A percentile compares a stretch with the other conserved stretches of the same genome.
Conservation (phyloP, 441 rosid genomes). For the Populus hybrid region DNA sequence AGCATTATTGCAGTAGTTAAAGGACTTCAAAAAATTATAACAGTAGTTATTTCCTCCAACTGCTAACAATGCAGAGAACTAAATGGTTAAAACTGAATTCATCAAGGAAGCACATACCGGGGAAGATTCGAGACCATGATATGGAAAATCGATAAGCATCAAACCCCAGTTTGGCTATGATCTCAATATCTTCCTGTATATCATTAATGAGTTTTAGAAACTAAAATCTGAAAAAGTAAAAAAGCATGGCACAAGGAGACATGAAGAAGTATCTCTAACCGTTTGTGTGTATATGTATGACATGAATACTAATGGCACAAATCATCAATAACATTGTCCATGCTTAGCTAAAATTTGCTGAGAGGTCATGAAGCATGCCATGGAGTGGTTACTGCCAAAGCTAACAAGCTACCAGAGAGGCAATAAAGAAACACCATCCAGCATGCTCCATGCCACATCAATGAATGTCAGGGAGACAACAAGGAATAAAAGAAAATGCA, state of each 20-base stretch:
- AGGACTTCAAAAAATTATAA: neutral
- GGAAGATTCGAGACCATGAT: conserved; percentile 93
- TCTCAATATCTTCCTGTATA: conserved; percentile 82
- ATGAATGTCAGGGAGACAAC: neutral
- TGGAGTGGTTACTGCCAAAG: neutral
- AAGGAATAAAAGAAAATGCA: conserved; percentile 1
- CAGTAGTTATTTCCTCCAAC: neutral
- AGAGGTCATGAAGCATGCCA: neutral
- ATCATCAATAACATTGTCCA: neutral
- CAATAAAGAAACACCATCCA: neutral
- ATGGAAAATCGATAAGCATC: conserved; percentile 86
- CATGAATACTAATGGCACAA: neutral
- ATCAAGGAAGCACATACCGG: conserved; percentile 46
- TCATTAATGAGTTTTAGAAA: conserved; percentile 13
- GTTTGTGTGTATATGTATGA: too few species aligned
- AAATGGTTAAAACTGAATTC: neutral
- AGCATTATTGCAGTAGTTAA: neutral
- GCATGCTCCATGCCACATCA: neutral
- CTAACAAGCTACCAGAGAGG: neutral
- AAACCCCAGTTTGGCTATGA: conserved; percentile 67
- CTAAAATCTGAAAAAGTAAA: conserved; percentile 6
- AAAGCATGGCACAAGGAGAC: neutral
- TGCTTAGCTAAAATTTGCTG: neutral
- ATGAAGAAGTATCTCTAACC: neutral
- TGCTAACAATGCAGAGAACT: neutral